Evolutionary conservation across 2,329 filamentous ascomycete genomes (phyloP).

Genomic region (Zymoseptoria pseudotritici): DNA sequence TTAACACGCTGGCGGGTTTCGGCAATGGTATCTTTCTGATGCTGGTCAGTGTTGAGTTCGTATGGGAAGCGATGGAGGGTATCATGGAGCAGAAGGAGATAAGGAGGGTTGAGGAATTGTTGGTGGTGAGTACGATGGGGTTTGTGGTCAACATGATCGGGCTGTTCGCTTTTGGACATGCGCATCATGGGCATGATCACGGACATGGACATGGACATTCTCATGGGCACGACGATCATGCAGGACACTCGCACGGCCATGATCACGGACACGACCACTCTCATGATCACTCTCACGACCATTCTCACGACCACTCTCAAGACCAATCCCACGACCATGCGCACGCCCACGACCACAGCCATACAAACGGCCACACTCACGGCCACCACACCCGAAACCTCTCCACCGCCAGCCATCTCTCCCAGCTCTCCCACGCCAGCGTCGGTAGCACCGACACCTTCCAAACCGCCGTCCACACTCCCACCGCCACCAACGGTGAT

Average conservation of each 20-base stretch:
- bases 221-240: slow-evolving; percentile 29
- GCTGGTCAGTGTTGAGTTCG: slow-evolving; percentile 92
- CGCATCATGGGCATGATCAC: slow-evolving; percentile 41
- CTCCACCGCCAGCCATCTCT: slow-evolving; percentile 25
- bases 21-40: slow-evolving; percentile 93
- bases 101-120: slow-evolving; percentile 74
- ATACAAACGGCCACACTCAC: slow-evolving; percentile 25
- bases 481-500: slow-evolving; percentile 7
- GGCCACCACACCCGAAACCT: slow-evolving; percentile 26
- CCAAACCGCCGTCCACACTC: slow-evolving; percentile 40
- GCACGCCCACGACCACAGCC: slow-evolving; percentile 19
- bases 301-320: slow-evolving; percentile 28
- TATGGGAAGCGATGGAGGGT: slow-evolving; percentile 86
- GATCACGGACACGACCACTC: slow-evolving; percentile 37
- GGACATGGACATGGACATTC: slow-evolving; percentile 52
- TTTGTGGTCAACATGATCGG: slow-evolving; percentile 87
- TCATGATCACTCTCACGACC: slow-evolving; percentile 23
- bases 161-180: slow-evolving; percentile 70
- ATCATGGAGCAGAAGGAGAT: slow-evolving; percentile 78
- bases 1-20: slow-evolving; percentile 92
- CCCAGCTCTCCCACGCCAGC: slow-evolving; percentile 27
- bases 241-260: slow-evolving; percentile 12
- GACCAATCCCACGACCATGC: slow-evolving; percentile 32
- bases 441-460: background rate
- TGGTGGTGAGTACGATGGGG: slow-evolving; percentile 80